Base-by-base conservation (phyloP, 768 basidiomycete species). In the Phlebiopsis flavidoalba region DNA sequence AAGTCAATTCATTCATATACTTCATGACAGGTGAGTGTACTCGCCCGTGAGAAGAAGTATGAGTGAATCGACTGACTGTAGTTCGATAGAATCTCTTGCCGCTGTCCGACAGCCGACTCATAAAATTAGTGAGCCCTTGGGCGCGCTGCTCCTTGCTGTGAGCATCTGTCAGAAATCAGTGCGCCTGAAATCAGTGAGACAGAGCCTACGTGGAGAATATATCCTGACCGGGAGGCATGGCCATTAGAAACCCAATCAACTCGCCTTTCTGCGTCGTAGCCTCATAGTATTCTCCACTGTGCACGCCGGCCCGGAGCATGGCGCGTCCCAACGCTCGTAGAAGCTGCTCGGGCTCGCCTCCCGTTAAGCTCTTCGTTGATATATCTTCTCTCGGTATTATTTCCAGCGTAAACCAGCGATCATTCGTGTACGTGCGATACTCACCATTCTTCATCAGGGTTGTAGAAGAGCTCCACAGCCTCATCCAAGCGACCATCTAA, bases 401-500 rank as follows among this genome's bases (percentile, higher is more conserved):
- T 31, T 31, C 26, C 40, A 43, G 40, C 3, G 3, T 17, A 17
- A 2, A 2, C 26, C 19, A n/a, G n/a, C n/a, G 14, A 21, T 50
- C 21, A 11, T 11, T 19, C 3, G 3, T 22, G 3, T 22, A 58
- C 37, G 40, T 12, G 37, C 8, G 50, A 19, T 8, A 19, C 64
- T 22, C 5, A 65, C 66, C 66, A 35, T 64, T 58, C 45, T 64
- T 58, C 66, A 65, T 66, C 36, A 65, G 58, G n/a, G 22, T 36
- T n/a, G 37, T 36, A 24, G 33, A 65, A 60, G 15, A 65, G 50
- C n/a, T 40, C 61, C 24, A 62, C 59, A 3, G 58, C 46, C 26
- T 50, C 58, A 1, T 65, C 61, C 21, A 65, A 33, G 21, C 51
- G 57, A 33, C 10, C 35, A 8, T 57, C 64, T 65, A 22, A 31